Evolutionary conservation across 139 green algal genomes (phyloP), one percentile per base, ranked within the genome.

Genomic region (Desmodesmus armatus): DNA sequence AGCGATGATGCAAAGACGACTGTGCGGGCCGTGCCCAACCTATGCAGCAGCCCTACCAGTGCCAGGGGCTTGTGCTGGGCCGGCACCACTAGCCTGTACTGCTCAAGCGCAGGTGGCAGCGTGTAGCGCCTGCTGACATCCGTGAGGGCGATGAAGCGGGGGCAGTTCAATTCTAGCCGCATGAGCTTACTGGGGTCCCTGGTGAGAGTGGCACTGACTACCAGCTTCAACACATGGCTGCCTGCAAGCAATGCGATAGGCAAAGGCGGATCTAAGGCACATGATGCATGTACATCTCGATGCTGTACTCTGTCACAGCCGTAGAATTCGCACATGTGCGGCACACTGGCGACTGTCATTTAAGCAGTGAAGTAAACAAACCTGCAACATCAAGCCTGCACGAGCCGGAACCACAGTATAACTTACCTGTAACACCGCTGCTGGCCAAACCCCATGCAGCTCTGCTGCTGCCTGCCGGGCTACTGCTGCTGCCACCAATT

Each of bases 171-270:
- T 31, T 66, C 78, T 58, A 98, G 85, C 55, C 91, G 86, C 67
- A 92, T 85, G 33, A 98, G 82, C 87, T 98, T 99, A 65, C 93
- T 86, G 4, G 96, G 96, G 88, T 99, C 96, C 2, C 89, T 91
- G 0, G 96, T 99, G 25, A 99, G 91, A 0, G 96, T 99, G 47
- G 96, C 96, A 1, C 94, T 98, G 25, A 95, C 94, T 0, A 98
- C 79, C 31, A 99, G 80, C 89, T 98, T 99, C 13, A 98, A 83
- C 11, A 92, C n/a, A n/a, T n/a, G n/a, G n/a, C n/a, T n/a, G n/a
- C n/a, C n/a, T n/a, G n/a, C n/a, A n/a, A n/a, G n/a, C n/a, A n/a
- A n/a, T n/a, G n/a, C n/a, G n/a, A n/a, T n/a, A n/a, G n/a, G n/a
- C n/a, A n/a, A n/a, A n/a, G n/a, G n/a, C n/a, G n/a, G n/a, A n/a